Evolutionary conservation across 345 rosid genomes (phyloP).

Genomic region (Cardamine occulta): DNA sequence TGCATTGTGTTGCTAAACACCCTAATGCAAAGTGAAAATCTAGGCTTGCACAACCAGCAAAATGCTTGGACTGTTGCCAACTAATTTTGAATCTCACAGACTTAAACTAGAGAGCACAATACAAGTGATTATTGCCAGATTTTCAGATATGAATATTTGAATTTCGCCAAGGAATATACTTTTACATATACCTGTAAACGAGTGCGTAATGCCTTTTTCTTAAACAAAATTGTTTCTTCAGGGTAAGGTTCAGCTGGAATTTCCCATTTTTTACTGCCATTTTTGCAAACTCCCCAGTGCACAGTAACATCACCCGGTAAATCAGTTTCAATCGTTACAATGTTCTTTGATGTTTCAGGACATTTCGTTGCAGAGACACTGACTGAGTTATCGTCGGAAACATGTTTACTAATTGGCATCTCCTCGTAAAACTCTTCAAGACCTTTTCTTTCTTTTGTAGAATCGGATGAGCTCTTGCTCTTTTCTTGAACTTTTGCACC

Average conservation of each 20-base stretch:
- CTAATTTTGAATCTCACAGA: conserved; percentile 18
- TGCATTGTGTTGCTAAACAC: conserved; percentile 3
- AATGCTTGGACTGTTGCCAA: conserved; percentile 1
- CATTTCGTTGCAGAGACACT: conserved; percentile 70
- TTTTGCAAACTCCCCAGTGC: conserved; percentile 99
- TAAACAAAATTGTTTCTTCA: conserved; percentile 68
- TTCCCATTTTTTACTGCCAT: conserved; percentile 74
- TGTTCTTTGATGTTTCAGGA: conserved; percentile 62
- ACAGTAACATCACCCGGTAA: conserved; percentile 78
- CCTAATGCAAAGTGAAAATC: conserved; percentile 5
- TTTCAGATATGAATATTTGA: conserved; percentile 5
- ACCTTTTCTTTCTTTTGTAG: conserved; percentile 50
- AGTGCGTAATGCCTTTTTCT: conserved; percentile 87
- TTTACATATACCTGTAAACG: conserved; percentile 61
- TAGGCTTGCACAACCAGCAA: conserved; percentile 6
- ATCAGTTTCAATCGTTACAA: conserved; percentile 76
- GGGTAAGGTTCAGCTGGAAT: conserved; percentile 83
- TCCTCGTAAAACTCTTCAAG: conserved; percentile 78
- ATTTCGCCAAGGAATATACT: conserved; percentile 18
- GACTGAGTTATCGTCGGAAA: conserved; percentile 55
- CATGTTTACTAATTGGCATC: conserved; percentile 60
- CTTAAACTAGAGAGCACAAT: conserved; percentile 8
- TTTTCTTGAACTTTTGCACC: conserved; percentile 44
- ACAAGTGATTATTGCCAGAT: conserved; percentile 4
- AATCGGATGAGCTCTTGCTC: conserved; percentile 42